Evolutionary conservation across 1,284 basidiomycete species (phyloP).

Genomic region (Heimioporus retisporus): DNA sequence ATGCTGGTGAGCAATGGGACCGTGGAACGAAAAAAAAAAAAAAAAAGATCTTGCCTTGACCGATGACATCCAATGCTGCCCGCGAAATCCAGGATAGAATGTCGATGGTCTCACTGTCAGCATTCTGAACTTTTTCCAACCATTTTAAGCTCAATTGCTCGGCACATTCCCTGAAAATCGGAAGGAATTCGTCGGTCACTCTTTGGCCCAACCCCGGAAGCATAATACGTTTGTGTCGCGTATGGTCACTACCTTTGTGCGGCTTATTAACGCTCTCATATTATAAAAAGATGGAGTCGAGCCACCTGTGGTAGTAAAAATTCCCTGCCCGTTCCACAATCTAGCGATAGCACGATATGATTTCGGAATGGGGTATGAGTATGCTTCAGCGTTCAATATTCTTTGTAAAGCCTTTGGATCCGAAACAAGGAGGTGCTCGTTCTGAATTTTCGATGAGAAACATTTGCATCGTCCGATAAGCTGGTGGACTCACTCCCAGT

Average conservation of each 20-base stretch:
- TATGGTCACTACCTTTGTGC: background rate
- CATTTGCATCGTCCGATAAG: background rate
- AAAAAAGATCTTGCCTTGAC: background rate
- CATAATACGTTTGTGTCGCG: background rate
- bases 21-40: background rate
- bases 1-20: background rate
- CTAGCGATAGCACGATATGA: conserved; percentile 42
- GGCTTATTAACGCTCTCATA: background rate
- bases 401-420: conserved; percentile 58
- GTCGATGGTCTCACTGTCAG: background rate
- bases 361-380: conserved; percentile 48
- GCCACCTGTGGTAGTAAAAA: conserved; percentile 54
- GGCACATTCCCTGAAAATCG: background rate
- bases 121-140: background rate
- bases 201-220: background rate
- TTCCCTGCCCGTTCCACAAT: conserved; percentile 46
- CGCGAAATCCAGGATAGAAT: background rate
- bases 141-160: background rate
- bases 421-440: conserved; percentile 37
- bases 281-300: background rate
- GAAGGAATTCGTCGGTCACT: background rate
- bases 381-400: conserved; percentile 51
- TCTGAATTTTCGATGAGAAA: background rate
- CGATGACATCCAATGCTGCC: background rate
- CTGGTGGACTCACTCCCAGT: background rate